A percentile compares a stretch with the other conserved stretches of the same genome.
Conservation (phyloP, 176 grass and related monocot species). For the sorghum (Sorghum bicolor) region Sorghum_bicolor_NCBIv3 NC_012875.2:39125501-39126000, state of each 20-base stretch:
- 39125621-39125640: too few relatives aligned
- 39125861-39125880: background rate
- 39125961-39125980: background rate
- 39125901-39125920: background rate
- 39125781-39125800: background rate
- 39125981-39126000: background rate
- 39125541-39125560: too few relatives aligned
- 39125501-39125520: too few relatives aligned
- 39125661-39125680: background rate
- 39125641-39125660: background rate
- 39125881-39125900: background rate
- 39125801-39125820: background rate
- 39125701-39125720: background rate
- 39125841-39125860: background rate
- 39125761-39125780: background rate
- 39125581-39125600: too few relatives aligned
- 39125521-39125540: too few relatives aligned
- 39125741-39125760: too few relatives aligned
- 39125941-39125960: background rate
- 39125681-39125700: constrained; percentile 6
- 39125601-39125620: too few relatives aligned
- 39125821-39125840: background rate
- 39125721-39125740: background rate
- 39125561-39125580: too few relatives aligned
- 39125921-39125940: constrained; percentile 17